Evolutionary conservation across 179 eudicot genomes (phyloP), one percentile per base, ranked within the genome.

Genomic region (Heliamphora pulchella): DNA sequence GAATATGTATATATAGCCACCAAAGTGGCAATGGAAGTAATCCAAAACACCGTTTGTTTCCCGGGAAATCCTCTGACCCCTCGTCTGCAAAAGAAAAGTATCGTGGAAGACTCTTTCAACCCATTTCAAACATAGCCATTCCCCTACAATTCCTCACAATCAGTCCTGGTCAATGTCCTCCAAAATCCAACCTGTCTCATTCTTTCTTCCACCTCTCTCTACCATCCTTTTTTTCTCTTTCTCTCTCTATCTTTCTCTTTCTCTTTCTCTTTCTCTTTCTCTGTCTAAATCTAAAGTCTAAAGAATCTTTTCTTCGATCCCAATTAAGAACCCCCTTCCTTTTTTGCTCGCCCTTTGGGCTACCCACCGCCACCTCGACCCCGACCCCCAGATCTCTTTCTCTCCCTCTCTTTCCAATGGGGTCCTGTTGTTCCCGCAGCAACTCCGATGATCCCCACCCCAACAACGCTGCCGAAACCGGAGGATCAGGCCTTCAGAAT

Each of bases 391-490:
- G 53, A 10, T 53, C 61, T 62, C 4, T 48, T 31, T 17, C 17
- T 9, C 20, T 18, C 46, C 50, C 10, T 15, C 53, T 18, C 44
- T 22, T 15, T 20, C 7, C 76, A 44, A 83, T 83, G 86, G 86
- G 86, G 83, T 80, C 66, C 55, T 83, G 83, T 77, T 83, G 80
- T 66, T 77, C 83, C 78, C 73, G 61, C 6, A 78, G n/a, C 22
- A 14, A 46, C 31, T 2, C 73, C 66, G 8, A 47, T 6, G 62
- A 80, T 69, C 15, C 79, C 66, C 44, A 13, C n/a, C 8, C 61
- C 39, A 55, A 72, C 68, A 50, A 10, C 54, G 20, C 47, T 53
- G 10, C 59, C 41, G 20, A 7, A 0, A 13, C 58, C 1, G 43
- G 8, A 18, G 46, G 61, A 9, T 13, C 53, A 7, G 63, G 8